Conservation (phyloP, 1,139 yeast genomes). For the Nakaseomyces nivariensis region DNA sequence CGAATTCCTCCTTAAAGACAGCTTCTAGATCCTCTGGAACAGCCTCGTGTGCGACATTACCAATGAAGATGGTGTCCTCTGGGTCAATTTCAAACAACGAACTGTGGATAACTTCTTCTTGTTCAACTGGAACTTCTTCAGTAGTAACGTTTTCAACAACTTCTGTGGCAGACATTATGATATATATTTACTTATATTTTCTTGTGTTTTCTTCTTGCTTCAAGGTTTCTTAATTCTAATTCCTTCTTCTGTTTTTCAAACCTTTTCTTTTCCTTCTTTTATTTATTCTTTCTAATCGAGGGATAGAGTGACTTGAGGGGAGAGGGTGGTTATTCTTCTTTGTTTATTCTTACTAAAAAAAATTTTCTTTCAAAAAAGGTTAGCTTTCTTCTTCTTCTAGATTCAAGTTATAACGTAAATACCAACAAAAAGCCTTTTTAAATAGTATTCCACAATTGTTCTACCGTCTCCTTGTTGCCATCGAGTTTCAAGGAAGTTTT, state of each 20-base stretch:
- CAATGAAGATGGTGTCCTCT: slow-evolving; percentile 28
- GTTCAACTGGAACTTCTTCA: slow-evolving; percentile 7
- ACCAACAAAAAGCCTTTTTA: too few species aligned
- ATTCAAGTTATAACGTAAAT: too few species aligned
- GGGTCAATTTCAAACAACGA: slow-evolving; percentile 21
- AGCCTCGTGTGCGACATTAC: slow-evolving; percentile 26
- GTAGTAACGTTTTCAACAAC: slow-evolving; percentile 1
- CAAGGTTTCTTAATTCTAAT: not conserved
- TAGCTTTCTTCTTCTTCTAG: too few species aligned
- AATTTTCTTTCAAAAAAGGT: too few species aligned
- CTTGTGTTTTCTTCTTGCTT: not conserved
- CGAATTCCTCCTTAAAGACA: slow-evolving; percentile 22
- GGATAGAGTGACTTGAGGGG: too few species aligned
- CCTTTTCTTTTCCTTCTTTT: not conserved
- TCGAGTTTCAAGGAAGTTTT: not conserved
- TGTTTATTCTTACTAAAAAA: too few species aligned
- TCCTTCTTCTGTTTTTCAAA: not conserved
- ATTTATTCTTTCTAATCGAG: too few species aligned
- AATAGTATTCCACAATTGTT: too few species aligned
- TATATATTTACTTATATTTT: slow-evolving; percentile 2
- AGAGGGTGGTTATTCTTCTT: too few species aligned
- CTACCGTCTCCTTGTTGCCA: not conserved
- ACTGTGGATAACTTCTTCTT: slow-evolving; percentile 7
- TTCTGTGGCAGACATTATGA: slow-evolving; percentile 9
- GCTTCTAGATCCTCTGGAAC: slow-evolving; percentile 22